A percentile compares a stretch with the other conserved stretches of the same genome.
phyloP scores from a whole-genome alignment of 2,329 filamentous ascomycete genomes.

The Helotiales sp. region DNA sequence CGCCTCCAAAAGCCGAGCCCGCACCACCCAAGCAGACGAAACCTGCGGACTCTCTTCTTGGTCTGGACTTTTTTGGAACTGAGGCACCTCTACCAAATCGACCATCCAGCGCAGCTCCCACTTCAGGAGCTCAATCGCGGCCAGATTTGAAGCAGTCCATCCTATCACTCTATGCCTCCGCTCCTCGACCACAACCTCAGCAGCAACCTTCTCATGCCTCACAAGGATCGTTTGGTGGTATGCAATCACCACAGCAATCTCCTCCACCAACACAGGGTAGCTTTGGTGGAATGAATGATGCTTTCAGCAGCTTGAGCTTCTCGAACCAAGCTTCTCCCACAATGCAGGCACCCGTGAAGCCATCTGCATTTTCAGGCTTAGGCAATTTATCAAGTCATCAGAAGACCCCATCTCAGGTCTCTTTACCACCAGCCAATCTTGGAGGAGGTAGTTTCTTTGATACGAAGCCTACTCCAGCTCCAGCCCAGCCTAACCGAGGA shows the following conservation, averaged over 20 bases:
- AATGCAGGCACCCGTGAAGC: constrained; percentile 47
- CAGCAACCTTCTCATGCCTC: constrained; percentile 59
- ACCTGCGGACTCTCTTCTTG: constrained; percentile 82
- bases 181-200: constrained; percentile 73
- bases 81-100: constrained; percentile 72
- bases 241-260: constrained; percentile 62
- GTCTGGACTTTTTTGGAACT: constrained; percentile 88
- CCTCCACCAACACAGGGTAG: constrained; percentile 43
- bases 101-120: constrained; percentile 79
- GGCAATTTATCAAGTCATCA: constrained; percentile 48
- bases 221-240: constrained; percentile 68
- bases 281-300: constrained; percentile 70
- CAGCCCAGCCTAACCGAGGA: constrained; percentile 53
- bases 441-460: constrained; percentile 84
- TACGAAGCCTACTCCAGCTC: constrained; percentile 58
- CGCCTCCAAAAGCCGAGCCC: constrained; percentile 63
- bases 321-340: constrained; percentile 52
- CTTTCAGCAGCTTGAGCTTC: constrained; percentile 75
- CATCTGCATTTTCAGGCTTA: constrained; percentile 56
- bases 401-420: constrained; percentile 49
- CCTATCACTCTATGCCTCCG: constrained; percentile 87
- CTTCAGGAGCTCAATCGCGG: constrained; percentile 70
- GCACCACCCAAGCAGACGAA: constrained; percentile 73
- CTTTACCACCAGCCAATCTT: constrained; percentile 51
- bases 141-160: constrained; percentile 98